These are phyloP conservation scores for Sistotremastrum niveocremeum DNA, from an alignment of 768 basidiomycete species.

Conservation along the genomic window DNA sequence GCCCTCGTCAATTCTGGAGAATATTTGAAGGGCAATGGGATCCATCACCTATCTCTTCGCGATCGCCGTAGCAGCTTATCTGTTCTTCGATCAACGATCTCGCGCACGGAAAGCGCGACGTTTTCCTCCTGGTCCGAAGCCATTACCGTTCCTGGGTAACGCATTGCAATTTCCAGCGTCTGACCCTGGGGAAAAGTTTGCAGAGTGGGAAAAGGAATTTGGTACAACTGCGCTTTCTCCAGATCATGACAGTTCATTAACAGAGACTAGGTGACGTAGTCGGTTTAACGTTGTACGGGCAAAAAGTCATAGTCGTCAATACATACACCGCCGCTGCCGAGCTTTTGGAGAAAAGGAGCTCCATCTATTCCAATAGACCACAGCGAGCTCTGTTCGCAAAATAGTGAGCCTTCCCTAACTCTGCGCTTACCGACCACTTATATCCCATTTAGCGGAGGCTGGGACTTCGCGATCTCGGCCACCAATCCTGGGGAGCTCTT, in stretches of 20 bases:
- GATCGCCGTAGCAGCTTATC: no score
- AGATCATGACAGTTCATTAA: not conserved
- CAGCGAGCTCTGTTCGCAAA: slow-evolving; percentile 28
- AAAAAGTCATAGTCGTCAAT: slow-evolving; percentile 34
- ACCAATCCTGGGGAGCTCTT: no score
- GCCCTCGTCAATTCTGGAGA: no score
- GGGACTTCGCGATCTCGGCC: no score
- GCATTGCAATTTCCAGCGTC: slow-evolving; percentile 16
- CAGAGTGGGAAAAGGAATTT: slow-evolving; percentile 29
- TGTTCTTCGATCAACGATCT: not conserved
- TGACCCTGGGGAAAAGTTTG: slow-evolving; percentile 34
- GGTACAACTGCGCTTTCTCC: slow-evolving; percentile 16
- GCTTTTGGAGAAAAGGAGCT: slow-evolving; percentile 32
- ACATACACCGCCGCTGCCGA: slow-evolving; percentile 27
- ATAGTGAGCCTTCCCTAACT: no score
- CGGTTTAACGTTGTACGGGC: slow-evolving; percentile 29
- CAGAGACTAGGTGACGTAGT: slow-evolving; percentile 28
- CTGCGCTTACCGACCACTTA: no score
- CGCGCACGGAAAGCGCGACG: not conserved
- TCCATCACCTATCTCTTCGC: no score
- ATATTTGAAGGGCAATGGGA: no score
- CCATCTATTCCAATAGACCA: slow-evolving; percentile 32
- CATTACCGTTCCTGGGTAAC: slow-evolving; percentile 22
- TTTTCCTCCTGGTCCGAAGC: slow-evolving; percentile 30
- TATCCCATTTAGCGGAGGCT: no score